These are phyloP conservation scores for Uromyces viciae-fabae DNA, from an alignment of 1,284 basidiomycete species.

Conservation along the genomic window DNA sequence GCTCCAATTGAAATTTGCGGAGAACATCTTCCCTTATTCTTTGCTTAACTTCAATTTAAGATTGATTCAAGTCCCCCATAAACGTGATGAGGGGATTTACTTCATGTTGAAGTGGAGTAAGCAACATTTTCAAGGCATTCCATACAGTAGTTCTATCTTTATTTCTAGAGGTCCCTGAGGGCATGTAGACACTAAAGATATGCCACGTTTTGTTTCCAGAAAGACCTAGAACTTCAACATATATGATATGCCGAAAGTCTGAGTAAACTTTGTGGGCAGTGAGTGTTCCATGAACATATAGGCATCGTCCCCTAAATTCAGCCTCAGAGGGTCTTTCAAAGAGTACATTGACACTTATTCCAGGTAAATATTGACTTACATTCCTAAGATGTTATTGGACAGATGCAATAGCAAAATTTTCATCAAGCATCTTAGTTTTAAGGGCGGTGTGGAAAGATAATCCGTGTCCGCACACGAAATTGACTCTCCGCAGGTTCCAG, in stretches of 20 bases:
- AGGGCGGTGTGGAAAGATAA: too few species aligned
- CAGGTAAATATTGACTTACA: neutral
- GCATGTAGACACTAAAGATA: neutral
- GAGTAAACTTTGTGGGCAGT: neutral
- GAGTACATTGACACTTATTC: neutral
- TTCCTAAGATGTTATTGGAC: conserved; percentile 2
- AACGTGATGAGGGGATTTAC: neutral
- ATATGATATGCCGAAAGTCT: neutral
- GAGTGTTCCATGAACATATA: neutral
- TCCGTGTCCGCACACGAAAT: too few species aligned
- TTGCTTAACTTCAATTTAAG: neutral
- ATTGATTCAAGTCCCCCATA: neutral
- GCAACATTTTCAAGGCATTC: neutral
- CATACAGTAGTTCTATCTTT: neutral
- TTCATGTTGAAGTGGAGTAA: neutral
- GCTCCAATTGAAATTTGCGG: neutral
- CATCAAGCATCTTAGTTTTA: neutral
- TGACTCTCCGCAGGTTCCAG: too few species aligned
- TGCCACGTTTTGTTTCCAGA: neutral
- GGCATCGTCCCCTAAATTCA: neutral
- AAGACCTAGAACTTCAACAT: neutral
- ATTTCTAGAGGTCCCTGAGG: neutral
- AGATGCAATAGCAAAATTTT: neutral
- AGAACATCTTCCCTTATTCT: neutral
- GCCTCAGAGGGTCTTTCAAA: neutral